These are phyloP conservation scores for Helianthus annuus DNA, from an alignment of 129 eudicot genomes.

Conservation along the genomic window DNA sequence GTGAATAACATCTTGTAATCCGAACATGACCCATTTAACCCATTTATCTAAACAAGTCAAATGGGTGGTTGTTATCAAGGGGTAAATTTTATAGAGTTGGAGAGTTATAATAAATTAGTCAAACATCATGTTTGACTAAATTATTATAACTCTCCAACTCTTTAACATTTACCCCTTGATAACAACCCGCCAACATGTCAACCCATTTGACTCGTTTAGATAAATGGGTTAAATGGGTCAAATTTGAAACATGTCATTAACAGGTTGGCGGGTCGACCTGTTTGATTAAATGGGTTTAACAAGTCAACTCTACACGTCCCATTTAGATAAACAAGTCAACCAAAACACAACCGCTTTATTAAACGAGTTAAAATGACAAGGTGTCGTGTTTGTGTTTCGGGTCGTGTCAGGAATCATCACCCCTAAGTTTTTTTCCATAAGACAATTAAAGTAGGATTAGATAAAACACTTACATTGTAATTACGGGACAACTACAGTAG, in stretches of 20 bases:
- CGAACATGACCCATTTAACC: too few relatives aligned
- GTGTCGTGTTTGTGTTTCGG: neutral
- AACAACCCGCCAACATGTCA: too few relatives aligned
- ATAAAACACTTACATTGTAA: conserved; percentile 30
- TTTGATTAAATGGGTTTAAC: neutral
- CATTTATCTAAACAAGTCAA: too few relatives aligned
- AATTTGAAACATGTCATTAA: neutral
- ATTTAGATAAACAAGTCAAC: neutral
- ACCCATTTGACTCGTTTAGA: too few relatives aligned
- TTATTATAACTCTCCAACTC: too few relatives aligned
- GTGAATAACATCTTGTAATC: too few relatives aligned
- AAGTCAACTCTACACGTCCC: neutral
- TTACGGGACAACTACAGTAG: neutral
- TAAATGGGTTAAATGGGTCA: too few relatives aligned
- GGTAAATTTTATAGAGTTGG: too few relatives aligned
- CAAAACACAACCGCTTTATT: neutral
- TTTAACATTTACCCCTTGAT: too few relatives aligned
- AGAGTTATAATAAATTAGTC: too few relatives aligned
- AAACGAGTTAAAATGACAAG: neutral
- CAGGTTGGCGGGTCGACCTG: neutral
- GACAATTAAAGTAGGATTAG: neutral
- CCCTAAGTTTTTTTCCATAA: neutral
- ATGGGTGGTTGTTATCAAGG: neutral
- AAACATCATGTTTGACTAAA: too few relatives aligned
- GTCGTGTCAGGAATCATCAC: neutral